These are phyloP conservation scores for Cystofilobasidium capitatum DNA, from an alignment of 768 basidiomycete species.

Conservation along the genomic window DNA sequence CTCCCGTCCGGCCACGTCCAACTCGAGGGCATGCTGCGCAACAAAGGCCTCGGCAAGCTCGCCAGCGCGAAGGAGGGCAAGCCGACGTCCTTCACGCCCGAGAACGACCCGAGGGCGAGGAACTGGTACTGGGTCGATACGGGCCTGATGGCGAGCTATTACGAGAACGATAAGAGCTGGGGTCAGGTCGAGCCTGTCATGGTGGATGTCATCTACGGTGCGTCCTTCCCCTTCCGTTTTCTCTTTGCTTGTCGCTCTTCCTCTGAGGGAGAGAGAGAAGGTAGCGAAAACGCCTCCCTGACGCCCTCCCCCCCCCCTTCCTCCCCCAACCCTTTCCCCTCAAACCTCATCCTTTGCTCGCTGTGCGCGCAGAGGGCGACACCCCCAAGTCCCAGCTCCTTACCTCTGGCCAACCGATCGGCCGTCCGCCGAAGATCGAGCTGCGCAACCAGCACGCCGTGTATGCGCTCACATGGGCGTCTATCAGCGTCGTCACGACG, in stretches of 20 bases:
- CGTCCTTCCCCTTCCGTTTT: conserved; percentile 34
- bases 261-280: background rate
- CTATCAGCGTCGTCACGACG: conserved; percentile 13
- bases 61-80: conserved; percentile 47
- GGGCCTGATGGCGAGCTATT: conserved; percentile 57
- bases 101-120: conserved; percentile 66
- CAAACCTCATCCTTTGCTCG: too few species aligned
- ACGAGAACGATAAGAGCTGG: background rate
- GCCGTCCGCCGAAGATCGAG: conserved; percentile 70
- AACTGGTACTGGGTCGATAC: conserved; percentile 92
- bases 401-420: conserved; percentile 69
- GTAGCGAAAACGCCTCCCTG: background rate
- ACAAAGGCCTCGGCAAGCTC: conserved; percentile 12
- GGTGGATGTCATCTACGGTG: conserved; percentile 84
- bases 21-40: conserved; percentile 73
- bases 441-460: conserved; percentile 87
- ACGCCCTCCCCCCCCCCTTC: background rate
- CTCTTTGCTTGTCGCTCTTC: background rate
- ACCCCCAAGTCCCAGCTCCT: conserved; percentile 32
- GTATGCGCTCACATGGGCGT: conserved; percentile 90
- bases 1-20: conserved; percentile 50
- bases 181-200: conserved; percentile 53
- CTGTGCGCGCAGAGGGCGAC: conserved; percentile 54
- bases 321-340: background rate
- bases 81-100: conserved; percentile 68